phyloP scores from a whole-genome alignment of 257 asterid genomes.

The Solanum clarkiae region DNA sequence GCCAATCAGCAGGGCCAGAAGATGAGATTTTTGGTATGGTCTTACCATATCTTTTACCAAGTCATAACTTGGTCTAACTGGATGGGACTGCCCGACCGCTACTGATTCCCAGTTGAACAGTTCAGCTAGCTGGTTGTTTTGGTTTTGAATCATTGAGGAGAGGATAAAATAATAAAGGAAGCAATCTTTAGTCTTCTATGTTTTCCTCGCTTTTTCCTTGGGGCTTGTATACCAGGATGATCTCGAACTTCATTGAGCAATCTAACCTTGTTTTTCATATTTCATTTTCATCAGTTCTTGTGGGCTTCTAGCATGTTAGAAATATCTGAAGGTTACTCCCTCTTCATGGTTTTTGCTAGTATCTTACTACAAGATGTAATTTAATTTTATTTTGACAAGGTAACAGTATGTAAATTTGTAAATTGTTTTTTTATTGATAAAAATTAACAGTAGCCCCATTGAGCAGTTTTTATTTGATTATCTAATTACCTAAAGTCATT shows the following conservation, averaged over 20 bases:
- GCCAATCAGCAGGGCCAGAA: not conserved
- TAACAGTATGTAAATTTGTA: not conserved
- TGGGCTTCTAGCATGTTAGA: not conserved
- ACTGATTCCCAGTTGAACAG: not conserved
- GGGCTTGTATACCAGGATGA: not conserved
- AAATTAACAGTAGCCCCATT: not conserved
- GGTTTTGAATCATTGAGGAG: not conserved
- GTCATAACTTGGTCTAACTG: not conserved
- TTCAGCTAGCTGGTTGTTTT: not conserved
- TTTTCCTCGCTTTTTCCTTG: not conserved
- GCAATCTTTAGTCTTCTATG: not conserved
- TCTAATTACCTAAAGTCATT: not conserved
- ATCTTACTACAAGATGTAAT: not conserved
- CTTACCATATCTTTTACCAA: not conserved
- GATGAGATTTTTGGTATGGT: not conserved
- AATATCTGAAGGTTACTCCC: not conserved
- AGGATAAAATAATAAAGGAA: not conserved
- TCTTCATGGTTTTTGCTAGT: not conserved
- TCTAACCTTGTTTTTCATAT: not conserved
- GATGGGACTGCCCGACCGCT: not conserved
- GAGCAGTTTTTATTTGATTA: not conserved
- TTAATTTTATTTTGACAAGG: not conserved
- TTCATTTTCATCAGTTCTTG: not conserved
- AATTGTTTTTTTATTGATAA: not conserved
- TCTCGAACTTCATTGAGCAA: not conserved